These are phyloP conservation scores for Gossypium stocksii DNA, from an alignment of 345 rosid genomes.

Conservation along the genomic window DNA sequence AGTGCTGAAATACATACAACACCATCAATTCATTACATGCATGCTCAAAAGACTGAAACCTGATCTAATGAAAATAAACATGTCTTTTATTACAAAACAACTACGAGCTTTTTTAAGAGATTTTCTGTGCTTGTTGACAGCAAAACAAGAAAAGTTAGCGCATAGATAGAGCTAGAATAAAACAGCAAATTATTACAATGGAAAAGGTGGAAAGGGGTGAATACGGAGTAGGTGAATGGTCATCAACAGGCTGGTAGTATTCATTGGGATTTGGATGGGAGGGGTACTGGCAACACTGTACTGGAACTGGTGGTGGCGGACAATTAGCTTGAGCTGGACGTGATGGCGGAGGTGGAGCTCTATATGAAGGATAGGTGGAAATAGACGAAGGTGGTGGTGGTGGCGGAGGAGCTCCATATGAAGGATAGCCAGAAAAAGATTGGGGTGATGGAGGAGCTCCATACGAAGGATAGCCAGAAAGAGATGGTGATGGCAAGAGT, in stretches of 20 bases:
- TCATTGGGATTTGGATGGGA: slow-evolving; percentile 17
- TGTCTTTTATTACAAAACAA: background rate
- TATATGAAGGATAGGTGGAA: slow-evolving; percentile 1
- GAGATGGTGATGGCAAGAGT: slow-evolving; percentile 13
- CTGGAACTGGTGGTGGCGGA: slow-evolving; percentile 26
- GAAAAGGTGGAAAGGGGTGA: slow-evolving; percentile 11
- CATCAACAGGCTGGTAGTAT: slow-evolving; percentile 13
- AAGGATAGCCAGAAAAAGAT: slow-evolving; percentile 10
- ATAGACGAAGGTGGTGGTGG: background rate
- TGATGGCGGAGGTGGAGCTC: slow-evolving; percentile 15
- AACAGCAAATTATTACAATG: slow-evolving; percentile 9
- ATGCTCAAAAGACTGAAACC: background rate
- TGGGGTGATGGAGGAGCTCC: slow-evolving; percentile 20
- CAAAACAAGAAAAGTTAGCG: background rate
- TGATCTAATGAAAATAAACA: background rate
- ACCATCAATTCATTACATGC: background rate
- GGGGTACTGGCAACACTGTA: slow-evolving; percentile 29
- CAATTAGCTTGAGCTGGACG: slow-evolving; percentile 22
- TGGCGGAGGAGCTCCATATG: slow-evolving; percentile 25
- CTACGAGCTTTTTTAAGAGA: background rate
- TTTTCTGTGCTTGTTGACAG: background rate
- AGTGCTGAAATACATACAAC: background rate
- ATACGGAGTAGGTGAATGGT: slow-evolving; percentile 7
- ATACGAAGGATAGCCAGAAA: slow-evolving; percentile 6
- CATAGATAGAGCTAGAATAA: slow-evolving; percentile 15